Evolutionary conservation across 768 basidiomycete genomes (phyloP).

Genomic region (Auriscalpium microsporum): DNA sequence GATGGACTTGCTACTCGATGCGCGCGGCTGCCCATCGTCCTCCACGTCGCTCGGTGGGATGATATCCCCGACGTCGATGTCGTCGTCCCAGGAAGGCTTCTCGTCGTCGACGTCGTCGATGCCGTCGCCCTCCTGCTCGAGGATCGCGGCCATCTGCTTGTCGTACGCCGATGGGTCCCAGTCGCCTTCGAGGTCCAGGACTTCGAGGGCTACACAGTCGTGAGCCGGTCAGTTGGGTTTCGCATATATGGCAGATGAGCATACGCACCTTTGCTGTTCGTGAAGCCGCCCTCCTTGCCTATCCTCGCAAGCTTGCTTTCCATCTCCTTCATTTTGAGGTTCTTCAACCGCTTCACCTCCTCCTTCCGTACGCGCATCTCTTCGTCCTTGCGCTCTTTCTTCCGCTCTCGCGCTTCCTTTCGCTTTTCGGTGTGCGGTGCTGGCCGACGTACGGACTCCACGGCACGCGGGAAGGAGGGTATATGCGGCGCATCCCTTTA

Average conservation of each 20-base stretch:
- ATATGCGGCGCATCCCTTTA: constrained; percentile 58
- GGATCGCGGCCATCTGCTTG: constrained; percentile 68
- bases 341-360: constrained; percentile 72
- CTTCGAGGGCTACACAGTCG: constrained; percentile 41
- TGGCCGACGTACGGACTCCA: constrained; percentile 55
- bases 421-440: constrained; percentile 51
- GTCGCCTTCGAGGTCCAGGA: constrained; percentile 82
- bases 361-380: constrained; percentile 67
- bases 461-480: constrained; percentile 66
- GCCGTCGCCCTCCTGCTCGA: constrained; percentile 43
- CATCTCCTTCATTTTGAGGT: constrained; percentile 79
- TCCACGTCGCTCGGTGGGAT: constrained; percentile 19
- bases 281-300: constrained; percentile 55
- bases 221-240: constrained; percentile 5
- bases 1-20: not conserved
- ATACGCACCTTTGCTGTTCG: constrained; percentile 23
- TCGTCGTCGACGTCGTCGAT: constrained; percentile 60
- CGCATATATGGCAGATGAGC: not conserved
- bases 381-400: constrained; percentile 72
- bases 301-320: constrained; percentile 67
- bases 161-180: constrained; percentile 89
- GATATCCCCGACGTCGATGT: constrained; percentile 75
- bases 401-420: constrained; percentile 76
- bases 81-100: constrained; percentile 90
- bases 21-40: constrained; percentile 18